Percentiles rank a stretch among this genome's conserved stretches.
Evolutionary conservation across 1,284 basidiomycete species (phyloP).

Genomic region (Wolfiporia cocos): DNA sequence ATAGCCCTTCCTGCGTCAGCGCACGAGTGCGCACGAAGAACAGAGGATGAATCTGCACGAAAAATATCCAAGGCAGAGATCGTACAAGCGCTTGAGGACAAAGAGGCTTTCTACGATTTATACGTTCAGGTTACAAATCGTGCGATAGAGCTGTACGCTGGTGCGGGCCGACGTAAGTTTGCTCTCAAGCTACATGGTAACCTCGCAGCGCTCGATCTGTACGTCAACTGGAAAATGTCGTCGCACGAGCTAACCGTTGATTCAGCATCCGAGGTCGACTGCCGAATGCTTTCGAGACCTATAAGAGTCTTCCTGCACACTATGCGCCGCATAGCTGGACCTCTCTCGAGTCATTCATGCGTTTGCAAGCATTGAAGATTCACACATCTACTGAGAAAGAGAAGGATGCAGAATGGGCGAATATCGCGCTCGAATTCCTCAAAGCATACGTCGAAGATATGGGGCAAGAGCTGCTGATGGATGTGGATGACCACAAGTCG

Average conservation of each 20-base stretch:
- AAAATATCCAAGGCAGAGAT: conserved; percentile 63
- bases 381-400: conserved; percentile 48
- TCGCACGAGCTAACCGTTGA: not conserved
- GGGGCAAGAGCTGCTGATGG: conserved; percentile 45
- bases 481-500: conserved; percentile 40
- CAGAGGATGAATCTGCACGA: conserved; percentile 18
- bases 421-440: conserved; percentile 62
- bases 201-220: conserved; percentile 85
- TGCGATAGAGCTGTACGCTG: conserved; percentile 78
- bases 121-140: conserved; percentile 74
- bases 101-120: conserved; percentile 64
- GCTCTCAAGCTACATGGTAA: conserved; percentile 79
- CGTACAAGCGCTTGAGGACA: conserved; percentile 50
- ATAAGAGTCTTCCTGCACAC: conserved; percentile 73
- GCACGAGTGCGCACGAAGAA: conserved; percentile 7
- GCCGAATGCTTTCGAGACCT: conserved; percentile 59
- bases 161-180: conserved; percentile 76
- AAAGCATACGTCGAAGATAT: conserved; percentile 55
- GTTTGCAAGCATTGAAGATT: conserved; percentile 62
- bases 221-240: conserved; percentile 25
- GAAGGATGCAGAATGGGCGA: conserved; percentile 70
- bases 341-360: conserved; percentile 70
- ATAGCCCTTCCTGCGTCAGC: conserved; percentile 28
- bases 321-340: conserved; percentile 78
- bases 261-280: conserved; percentile 55